Evolutionary conservation across 257 asterid species (phyloP), one percentile per base, ranked within the genome.

Genomic region (Solanum arcanum): DNA sequence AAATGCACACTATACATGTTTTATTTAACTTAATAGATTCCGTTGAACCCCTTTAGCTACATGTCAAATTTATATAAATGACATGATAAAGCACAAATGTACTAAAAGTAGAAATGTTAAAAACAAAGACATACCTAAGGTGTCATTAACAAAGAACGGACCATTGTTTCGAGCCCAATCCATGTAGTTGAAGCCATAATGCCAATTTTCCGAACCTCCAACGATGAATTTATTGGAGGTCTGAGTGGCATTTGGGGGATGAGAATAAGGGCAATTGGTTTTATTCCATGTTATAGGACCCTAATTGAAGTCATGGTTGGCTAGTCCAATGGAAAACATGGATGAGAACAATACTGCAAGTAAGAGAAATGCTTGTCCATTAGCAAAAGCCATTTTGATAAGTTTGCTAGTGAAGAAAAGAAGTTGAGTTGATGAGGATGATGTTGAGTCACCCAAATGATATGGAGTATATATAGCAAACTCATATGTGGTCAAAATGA

Each of bases 241-340:
- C 56, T 85, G 89, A 46, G 89, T 90, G 3, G 83, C 78, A 86
- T 91, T 92, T 7, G 37, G 88, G 87, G 75, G 93, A 16, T 90
- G 11, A 75, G 56, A 23, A 20, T 86, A 92, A 16, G 93, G 94
- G 90, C 94, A 91, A 46, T 75, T 84, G 15, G 88, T 86, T 33
- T 39, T 33, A 6, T 78, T 60, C 44, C 52, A 25, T 18, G 68
- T 76, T 13, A 87, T 90, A 64, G 81, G 87, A 86, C 90, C 90
- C 91, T 91, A 91, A 41, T 86, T 86, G 66, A 77, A 91, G 66
- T 91, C 88, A 91, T 93, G 90, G 27, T 88, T 87, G 49, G 89
- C 62, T 52, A 52, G 4, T 16, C 62, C 62, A 52, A 52, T 52
- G 62, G 62, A 9, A 52, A 52, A 52, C 10, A 52, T 6, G 23